phyloP scores from a whole-genome alignment of 148 eudicot species.

The Camellia lanceoleosa region DNA sequence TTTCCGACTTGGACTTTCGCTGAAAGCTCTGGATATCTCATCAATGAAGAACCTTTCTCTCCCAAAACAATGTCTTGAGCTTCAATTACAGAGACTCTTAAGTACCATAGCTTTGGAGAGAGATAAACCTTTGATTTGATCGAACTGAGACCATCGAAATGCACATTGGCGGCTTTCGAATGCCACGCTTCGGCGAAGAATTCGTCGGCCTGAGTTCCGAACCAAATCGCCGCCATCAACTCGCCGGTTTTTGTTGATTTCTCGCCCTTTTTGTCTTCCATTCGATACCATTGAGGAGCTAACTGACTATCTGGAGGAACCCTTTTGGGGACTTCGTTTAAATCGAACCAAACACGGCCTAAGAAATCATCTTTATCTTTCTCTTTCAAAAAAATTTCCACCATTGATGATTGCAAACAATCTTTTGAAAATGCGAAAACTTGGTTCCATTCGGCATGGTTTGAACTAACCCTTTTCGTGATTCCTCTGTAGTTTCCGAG shows the following conservation, averaged over 20 bases:
- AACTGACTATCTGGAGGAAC: slow-evolving; percentile 87
- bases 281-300: slow-evolving; percentile 90
- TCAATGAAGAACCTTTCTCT: slow-evolving; percentile 56
- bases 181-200: slow-evolving; percentile 97
- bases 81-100: slow-evolving; percentile 68
- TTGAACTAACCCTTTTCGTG: slow-evolving; percentile 56
- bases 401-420: slow-evolving; percentile 70
- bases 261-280: slow-evolving; percentile 87
- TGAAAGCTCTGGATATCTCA: slow-evolving; percentile 74
- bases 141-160: slow-evolving; percentile 58
- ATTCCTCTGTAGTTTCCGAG: slow-evolving; percentile 86
- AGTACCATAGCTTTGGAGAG: slow-evolving; percentile 87
- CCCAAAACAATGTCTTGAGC: slow-evolving; percentile 81
- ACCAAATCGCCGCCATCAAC: slow-evolving; percentile 82
- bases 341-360: slow-evolving; percentile 87
- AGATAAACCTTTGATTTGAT: slow-evolving; percentile 83
- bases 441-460: slow-evolving; percentile 72
- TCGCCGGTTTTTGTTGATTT: slow-evolving; percentile 54
- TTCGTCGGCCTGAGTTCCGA: slow-evolving; percentile 95
- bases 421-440: slow-evolving; percentile 94
- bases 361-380: slow-evolving; percentile 62
- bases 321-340: slow-evolving; percentile 82
- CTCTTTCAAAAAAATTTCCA: slow-evolving; percentile 80
- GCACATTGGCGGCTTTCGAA: slow-evolving; percentile 80
- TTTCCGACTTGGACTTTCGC: slow-evolving; percentile 80